These are phyloP conservation scores for Sordariomycetes sp. DNA, from an alignment of 2,329 filamentous ascomycete genomes.

Conservation along the genomic window DNA sequence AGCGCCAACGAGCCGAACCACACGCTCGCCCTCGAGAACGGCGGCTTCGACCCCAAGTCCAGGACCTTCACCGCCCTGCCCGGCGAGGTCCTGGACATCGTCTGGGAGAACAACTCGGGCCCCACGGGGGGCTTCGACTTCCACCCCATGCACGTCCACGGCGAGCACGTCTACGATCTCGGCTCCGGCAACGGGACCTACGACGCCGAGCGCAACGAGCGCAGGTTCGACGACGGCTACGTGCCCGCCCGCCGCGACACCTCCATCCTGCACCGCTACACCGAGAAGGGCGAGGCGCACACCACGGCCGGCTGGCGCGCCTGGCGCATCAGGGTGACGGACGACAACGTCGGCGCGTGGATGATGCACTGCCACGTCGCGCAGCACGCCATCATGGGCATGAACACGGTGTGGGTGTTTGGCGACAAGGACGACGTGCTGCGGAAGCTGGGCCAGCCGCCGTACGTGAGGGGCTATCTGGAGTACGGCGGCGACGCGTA, in stretches of 20 bases:
- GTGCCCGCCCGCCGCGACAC: slow-evolving; percentile 31
- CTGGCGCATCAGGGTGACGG: slow-evolving; percentile 39
- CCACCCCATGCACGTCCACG: slow-evolving; percentile 48
- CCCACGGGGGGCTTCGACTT: slow-evolving; percentile 27
- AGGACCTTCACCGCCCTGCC: slow-evolving; percentile 41
- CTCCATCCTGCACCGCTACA: slow-evolving; percentile 48
- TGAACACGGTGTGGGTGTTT: slow-evolving; percentile 4
- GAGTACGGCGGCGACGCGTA: slow-evolving; percentile 2
- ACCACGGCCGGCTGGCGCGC: slow-evolving; percentile 47
- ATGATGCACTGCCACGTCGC: slow-evolving; percentile 41
- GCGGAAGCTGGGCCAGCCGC: neutral
- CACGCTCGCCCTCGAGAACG: slow-evolving; percentile 34
- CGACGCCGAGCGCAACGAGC: slow-evolving; percentile 37
- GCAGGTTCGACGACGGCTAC: slow-evolving; percentile 7
- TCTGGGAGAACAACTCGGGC: slow-evolving; percentile 32
- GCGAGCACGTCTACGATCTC: slow-evolving; percentile 43
- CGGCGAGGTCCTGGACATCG: slow-evolving; percentile 47
- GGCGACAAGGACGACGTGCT: slow-evolving; percentile 1
- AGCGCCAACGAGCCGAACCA: slow-evolving; percentile 30
- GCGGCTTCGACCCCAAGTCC: slow-evolving; percentile 43
- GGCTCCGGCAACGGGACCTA: slow-evolving; percentile 45
- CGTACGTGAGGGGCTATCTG: slow-evolving; percentile 1
- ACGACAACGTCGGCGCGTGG: slow-evolving; percentile 39
- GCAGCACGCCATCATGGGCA: slow-evolving; percentile 27
- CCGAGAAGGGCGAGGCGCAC: slow-evolving; percentile 24